phyloP scores from a whole-genome alignment of 129 eudicot species.

The Flaveria sonorensis region DNA sequence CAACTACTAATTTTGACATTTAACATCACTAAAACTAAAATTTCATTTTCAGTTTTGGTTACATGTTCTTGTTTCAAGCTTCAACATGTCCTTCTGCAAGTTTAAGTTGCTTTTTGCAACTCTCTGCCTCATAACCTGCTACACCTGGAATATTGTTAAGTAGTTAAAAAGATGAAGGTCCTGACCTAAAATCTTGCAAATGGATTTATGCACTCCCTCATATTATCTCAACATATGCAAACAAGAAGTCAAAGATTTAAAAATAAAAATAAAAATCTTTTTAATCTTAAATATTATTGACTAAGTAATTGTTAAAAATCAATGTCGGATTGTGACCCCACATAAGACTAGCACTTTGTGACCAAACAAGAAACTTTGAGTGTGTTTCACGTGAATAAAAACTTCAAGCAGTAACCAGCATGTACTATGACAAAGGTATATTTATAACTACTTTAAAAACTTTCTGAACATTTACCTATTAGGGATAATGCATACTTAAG shows the following conservation, averaged over 20 bases:
- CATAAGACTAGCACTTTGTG: not conserved
- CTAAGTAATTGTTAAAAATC: not conserved
- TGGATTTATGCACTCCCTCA: not conserved
- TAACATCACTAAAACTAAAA: too few species aligned
- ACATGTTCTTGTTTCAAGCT: conserved; percentile 53
- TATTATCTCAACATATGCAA: not conserved
- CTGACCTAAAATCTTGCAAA: conserved; percentile 11
- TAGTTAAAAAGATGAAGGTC: not conserved
- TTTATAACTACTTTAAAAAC: not conserved
- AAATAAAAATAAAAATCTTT: not conserved
- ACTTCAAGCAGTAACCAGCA: not conserved
- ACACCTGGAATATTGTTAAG: not conserved
- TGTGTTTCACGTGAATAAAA: not conserved
- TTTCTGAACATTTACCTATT: not conserved
- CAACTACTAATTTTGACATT: too few species aligned
- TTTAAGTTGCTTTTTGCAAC: conserved; percentile 58
- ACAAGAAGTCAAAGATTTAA: not conserved
- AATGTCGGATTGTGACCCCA: conserved; percentile 24
- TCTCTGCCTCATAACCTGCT: conserved; percentile 59
- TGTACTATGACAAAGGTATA: not conserved
- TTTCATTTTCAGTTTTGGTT: too few species aligned
- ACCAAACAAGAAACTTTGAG: not conserved
- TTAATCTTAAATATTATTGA: not conserved
- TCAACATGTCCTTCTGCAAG: conserved; percentile 92
- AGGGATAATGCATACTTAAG: not conserved